Base-by-base conservation (phyloP, 352 stramenopile genomes). In the Halophytophthora polymorphica region DNA sequence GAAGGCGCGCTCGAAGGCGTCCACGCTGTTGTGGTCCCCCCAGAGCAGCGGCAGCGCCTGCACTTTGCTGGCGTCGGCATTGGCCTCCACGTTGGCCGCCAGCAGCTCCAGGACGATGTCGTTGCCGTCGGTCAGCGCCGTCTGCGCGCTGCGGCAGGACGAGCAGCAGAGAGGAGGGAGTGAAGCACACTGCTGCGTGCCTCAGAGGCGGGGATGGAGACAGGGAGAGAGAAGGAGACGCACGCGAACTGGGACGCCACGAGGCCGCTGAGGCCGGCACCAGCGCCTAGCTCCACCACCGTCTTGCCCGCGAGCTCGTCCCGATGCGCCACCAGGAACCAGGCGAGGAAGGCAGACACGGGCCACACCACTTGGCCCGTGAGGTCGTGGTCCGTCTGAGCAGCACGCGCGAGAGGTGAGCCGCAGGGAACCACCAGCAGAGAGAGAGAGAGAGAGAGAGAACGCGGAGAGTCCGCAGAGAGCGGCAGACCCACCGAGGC, bases 311-410 rank as follows among this genome's bases (percentile, higher is more conserved):
- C 57, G 14, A 86, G 52, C 17, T 80, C 56, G 0, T 73, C 36
- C 0, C 61, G 47, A 18, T 74, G 68, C 6, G 59, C 45, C 28
- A 66, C 46, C 7, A 75, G 48, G 31, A 71, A 74, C 68, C 72
- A 84, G n/a, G 71, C 70, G 21, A 86, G 52, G 45, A 84, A 80
- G 13, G 69, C 63, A 7, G 77, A 89, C 18, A 88, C 77, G 11
- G 75, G 80, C 80, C 77, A 90, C 40, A 90, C 71, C 0, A 90
- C 67, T 79, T 90, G 80, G 34, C 80, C 80, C 31, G 80, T 90
- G 22, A 90, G 60, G 40, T 90, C 77, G 56, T 86, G 80, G 58
- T 88, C 80, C 1, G 80, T 90, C 58, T 69, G 57, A 4, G 25
- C 25, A 31, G 13, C 36, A 45, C 11, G 19, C 6, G 18, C 25